A percentile compares a stretch with the other conserved stretches of the same genome.
Conservation (phyloP, 2,329 filamentous ascomycete species). For the Apiospora malaysiana region DNA sequence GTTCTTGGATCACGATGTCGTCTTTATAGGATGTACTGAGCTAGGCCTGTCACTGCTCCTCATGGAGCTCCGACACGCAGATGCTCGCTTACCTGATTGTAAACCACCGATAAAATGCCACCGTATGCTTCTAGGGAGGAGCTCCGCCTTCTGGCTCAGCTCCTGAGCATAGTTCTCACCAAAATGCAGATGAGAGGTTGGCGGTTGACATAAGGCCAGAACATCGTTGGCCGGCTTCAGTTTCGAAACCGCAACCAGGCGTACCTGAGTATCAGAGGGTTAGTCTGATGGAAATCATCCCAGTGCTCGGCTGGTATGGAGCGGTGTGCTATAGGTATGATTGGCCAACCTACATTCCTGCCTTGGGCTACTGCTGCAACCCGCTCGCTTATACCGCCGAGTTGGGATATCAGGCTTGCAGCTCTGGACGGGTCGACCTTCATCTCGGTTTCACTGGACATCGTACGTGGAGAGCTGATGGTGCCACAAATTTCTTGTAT, state of each 20-base stretch:
- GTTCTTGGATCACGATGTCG: background rate
- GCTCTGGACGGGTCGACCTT: slow-evolving; percentile 67
- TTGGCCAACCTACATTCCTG: slow-evolving; percentile 55
- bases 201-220: slow-evolving; percentile 75
- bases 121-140: slow-evolving; percentile 77
- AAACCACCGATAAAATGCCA: slow-evolving; percentile 98
- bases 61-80: background rate
- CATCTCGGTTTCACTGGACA: slow-evolving; percentile 60
- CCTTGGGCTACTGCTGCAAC: slow-evolving; percentile 60
- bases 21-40: background rate
- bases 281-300: too few species aligned
- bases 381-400: slow-evolving; percentile 64
- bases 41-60: background rate
- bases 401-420: slow-evolving; percentile 65
- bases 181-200: slow-evolving; percentile 74
- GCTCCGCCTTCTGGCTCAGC: slow-evolving; percentile 79
- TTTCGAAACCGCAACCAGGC: slow-evolving; percentile 94
- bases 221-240: slow-evolving; percentile 93
- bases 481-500: background rate
- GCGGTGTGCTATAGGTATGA: background rate
- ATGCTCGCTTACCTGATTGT: slow-evolving; percentile 66
- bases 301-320: background rate
- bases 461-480: slow-evolving; percentile 31
- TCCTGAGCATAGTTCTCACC: slow-evolving; percentile 98
- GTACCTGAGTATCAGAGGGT: slow-evolving; percentile 58